phyloP scores from a whole-genome alignment of 179 eudicot species.

The Amaranthus tricolor region DNA sequence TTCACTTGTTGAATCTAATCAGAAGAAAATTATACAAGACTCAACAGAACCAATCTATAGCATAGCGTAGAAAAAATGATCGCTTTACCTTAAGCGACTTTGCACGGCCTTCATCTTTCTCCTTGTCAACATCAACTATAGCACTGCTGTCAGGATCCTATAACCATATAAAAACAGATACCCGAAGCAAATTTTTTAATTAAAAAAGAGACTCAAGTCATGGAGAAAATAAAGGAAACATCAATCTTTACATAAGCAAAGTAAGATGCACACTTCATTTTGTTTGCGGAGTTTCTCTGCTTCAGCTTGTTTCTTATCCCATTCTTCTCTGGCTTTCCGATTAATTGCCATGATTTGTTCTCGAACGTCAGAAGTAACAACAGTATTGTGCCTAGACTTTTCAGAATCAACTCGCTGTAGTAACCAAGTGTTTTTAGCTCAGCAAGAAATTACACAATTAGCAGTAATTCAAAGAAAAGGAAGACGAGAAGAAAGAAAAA shows the following conservation, averaged over 20 bases:
- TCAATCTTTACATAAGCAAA: background rate
- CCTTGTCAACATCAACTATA: constrained; percentile 65
- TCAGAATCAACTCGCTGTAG: constrained; percentile 81
- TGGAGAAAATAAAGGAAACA: background rate
- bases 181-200: background rate
- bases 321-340: constrained; percentile 78
- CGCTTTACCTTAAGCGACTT: constrained; percentile 66
- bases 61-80: background rate
- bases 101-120: constrained; percentile 72
- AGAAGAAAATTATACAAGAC: background rate
- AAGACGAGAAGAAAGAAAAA: constrained; percentile 2
- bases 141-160: constrained; percentile 55
- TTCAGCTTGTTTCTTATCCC: constrained; percentile 90
- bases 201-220: background rate
- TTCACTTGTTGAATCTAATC: constrained; percentile 42
- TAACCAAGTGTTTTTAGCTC: background rate
- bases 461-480: background rate
- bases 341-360: constrained; percentile 74
- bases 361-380: constrained; percentile 77
- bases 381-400: constrained; percentile 66
- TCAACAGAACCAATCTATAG: background rate
- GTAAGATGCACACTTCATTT: constrained; percentile 55
- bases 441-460: background rate
- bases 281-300: constrained; percentile 66
- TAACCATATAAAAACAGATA: constrained; percentile 19